phyloP scores from a whole-genome alignment of 73 alveolate species.

The Tetrahymena borealis region DNA sequence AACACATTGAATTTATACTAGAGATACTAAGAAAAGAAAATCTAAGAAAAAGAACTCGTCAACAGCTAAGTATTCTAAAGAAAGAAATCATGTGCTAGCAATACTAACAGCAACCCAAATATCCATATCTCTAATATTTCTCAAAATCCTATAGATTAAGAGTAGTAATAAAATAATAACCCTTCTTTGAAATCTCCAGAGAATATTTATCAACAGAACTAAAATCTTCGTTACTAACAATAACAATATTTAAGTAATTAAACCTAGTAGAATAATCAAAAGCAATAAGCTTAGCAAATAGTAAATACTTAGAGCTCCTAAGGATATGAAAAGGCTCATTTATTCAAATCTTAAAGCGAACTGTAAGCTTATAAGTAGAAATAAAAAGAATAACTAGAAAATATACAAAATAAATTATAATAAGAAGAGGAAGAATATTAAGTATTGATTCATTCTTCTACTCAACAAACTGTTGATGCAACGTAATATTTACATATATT shows the following conservation, averaged over 20 bases:
- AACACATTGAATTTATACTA: neutral
- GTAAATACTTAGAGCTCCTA: neutral
- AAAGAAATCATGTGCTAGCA: neutral
- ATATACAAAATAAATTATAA: neutral
- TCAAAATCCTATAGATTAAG: neutral
- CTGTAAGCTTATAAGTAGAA: neutral
- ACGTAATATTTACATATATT: neutral
- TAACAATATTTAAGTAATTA: neutral
- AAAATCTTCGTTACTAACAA: neutral
- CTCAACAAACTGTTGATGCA: neutral
- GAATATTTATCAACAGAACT: neutral
- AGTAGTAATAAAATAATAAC: neutral
- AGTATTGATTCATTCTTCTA: neutral
- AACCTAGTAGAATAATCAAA: neutral
- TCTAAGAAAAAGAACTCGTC: neutral
- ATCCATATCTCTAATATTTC: neutral
- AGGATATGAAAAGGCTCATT: neutral
- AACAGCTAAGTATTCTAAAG: neutral
- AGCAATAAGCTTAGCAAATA: neutral
- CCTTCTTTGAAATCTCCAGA: neutral
- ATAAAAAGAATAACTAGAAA: neutral
- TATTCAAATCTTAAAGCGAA: neutral
- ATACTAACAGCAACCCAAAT: neutral
- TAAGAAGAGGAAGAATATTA: neutral
- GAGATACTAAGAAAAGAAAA: neutral